A percentile compares a stretch with the other conserved stretches of the same genome.
phyloP scores from a whole-genome alignment of 78 protist species.

The Dictyostelium firmibasis region DNA sequence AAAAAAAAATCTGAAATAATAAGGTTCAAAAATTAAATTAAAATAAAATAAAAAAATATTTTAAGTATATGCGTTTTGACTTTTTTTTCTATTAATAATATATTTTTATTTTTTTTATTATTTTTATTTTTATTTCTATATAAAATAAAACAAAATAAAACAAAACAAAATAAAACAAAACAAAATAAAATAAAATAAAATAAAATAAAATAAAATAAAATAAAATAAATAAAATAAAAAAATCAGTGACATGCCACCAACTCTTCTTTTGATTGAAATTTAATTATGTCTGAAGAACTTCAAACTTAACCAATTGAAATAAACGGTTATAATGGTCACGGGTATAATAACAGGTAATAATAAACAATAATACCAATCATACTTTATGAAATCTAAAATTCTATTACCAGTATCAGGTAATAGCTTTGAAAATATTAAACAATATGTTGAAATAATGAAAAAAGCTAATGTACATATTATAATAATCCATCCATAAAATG shows the following conservation, averaged over 20 bases:
- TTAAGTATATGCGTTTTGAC: too few relatives aligned
- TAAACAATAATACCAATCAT: slow-evolving; percentile 80
- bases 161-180: too few relatives aligned
- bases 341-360: slow-evolving; percentile 52
- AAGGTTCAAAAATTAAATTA: not conserved
- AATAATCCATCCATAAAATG: slow-evolving; percentile 69
- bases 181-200: too few relatives aligned
- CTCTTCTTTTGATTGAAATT: not conserved
- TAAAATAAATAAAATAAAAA: too few relatives aligned
- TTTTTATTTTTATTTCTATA: too few relatives aligned
- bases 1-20: not conserved
- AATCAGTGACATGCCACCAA: too few relatives aligned
- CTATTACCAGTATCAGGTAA: slow-evolving; percentile 74
- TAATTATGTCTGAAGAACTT: slow-evolving; percentile 80
- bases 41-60: too few relatives aligned
- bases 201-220: too few relatives aligned
- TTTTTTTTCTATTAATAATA: too few relatives aligned
- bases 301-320: slow-evolving; percentile 69
- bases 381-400: slow-evolving; percentile 61
- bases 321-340: slow-evolving; percentile 56
- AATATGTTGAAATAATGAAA: slow-evolving; percentile 53
- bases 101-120: too few relatives aligned
- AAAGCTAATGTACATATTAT: slow-evolving; percentile 37
- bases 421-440: slow-evolving; percentile 45
- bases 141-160: too few relatives aligned